Evolutionary conservation across 345 rosid species (phyloP), one percentile per base, ranked within the genome.

Genomic region (Camelina hispida): DNA sequence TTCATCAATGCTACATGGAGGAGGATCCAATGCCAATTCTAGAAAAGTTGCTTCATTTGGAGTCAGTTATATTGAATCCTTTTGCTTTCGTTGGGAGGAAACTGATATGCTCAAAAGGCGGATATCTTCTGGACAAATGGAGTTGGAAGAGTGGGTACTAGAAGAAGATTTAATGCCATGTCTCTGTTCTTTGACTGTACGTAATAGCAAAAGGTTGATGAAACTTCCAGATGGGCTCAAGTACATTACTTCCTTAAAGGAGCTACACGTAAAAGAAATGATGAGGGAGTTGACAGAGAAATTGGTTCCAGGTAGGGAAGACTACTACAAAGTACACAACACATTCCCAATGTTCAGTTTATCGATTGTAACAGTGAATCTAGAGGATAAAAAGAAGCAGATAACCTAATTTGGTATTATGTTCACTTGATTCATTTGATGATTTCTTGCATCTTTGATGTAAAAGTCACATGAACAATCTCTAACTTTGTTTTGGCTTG

Each of bases 91-190:
- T 0, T 4, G 84, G 80, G 17, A 78, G 47, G 20, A 15, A 51
- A 56, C 70, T 85, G 55, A 1, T 17, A 43, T 75, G 62, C 50
- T 75, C 69, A n/a, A 23, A 28, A 56, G 38, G 20, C 2, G 40
- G 40, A 56, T 30, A 14, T 7, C 40, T 17, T 14, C 61, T 0
- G n/a, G 3, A 9, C 44, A 14, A 22, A 0, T 0, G 3, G 48
- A 35, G 35, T 67, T 75, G 69, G 63, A 59, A 35, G 66, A 78
- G 12, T 71, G 52, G 72, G n/a, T 54, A 2, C 2, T 23, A 23
- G 35, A 54, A 23, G 34, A 54, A 54, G 58, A n/a, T 3, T 54
- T 34, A 0, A 54, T 54, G 58, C 58, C 58, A 54, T 54, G 30
- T 54, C 34, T 54, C 1, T 9, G 17, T 46, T 15, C 8, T 46